Evolutionary conservation across 164 flowering plant genomes (phyloP).

Genomic region (Santalum album): DNA sequence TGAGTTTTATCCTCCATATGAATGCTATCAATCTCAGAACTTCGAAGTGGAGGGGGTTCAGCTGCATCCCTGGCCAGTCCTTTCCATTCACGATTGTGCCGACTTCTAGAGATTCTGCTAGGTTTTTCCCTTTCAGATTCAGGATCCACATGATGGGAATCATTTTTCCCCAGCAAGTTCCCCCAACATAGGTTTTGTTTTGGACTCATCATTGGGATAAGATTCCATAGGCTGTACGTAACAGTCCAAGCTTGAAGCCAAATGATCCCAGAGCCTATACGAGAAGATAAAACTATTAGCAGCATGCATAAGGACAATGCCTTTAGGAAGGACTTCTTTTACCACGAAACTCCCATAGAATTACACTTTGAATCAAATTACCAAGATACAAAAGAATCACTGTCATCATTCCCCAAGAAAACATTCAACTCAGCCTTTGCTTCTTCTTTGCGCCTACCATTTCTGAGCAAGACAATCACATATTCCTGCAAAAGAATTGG

Average conservation of each 20-base stretch:
- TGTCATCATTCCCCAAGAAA: conserved; percentile 85
- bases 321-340: background rate
- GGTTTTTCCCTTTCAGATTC: conserved; percentile 35
- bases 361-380: conserved; percentile 21
- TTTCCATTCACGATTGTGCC: conserved; percentile 60
- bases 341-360: background rate
- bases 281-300: conserved; percentile 3
- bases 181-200: conserved; percentile 18
- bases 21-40: conserved; percentile 28
- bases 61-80: conserved; percentile 40
- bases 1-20: conserved; percentile 27
- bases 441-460: conserved; percentile 82
- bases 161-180: conserved; percentile 15
- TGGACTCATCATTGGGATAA: conserved; percentile 25
- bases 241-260: conserved; percentile 45
- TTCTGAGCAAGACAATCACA: conserved; percentile 81
- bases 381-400: conserved; percentile 76
- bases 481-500: conserved; percentile 74
- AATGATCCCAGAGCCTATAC: conserved; percentile 96
- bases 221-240: conserved; percentile 43
- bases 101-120: conserved; percentile 27
- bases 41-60: conserved; percentile 54
- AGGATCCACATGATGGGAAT: conserved; percentile 26
- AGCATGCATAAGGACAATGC: background rate
- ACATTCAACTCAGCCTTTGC: conserved; percentile 83